Evolutionary conservation across 106 monocot species (phyloP).

Genomic region (Narthecium ossifragum): DNA sequence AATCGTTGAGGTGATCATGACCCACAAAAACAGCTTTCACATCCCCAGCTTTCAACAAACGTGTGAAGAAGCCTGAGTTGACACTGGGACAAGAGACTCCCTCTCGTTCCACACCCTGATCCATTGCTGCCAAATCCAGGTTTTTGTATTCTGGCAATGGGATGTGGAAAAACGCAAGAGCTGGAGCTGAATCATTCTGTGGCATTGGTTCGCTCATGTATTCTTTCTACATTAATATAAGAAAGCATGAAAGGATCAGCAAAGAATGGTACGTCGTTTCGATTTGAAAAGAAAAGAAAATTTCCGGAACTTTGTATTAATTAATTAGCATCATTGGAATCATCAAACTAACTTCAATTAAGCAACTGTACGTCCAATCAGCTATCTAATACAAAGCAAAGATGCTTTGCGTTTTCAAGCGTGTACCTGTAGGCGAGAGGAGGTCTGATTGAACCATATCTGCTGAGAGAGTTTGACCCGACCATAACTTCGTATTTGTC

Average conservation of each 20-base stretch:
- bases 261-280: too few species aligned
- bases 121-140: conserved; percentile 48
- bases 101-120: conserved; percentile 69
- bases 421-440: conserved; percentile 46
- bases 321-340: too few species aligned
- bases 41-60: conserved; percentile 73
- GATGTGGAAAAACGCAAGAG: conserved; percentile 85
- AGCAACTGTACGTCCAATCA: too few species aligned
- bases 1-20: conserved; percentile 93
- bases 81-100: conserved; percentile 59
- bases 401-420: too few species aligned
- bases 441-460: conserved; percentile 80
- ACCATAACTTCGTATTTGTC: conserved; percentile 47
- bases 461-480: conserved; percentile 95
- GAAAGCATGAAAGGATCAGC: too few species aligned
- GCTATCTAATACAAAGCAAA: too few species aligned
- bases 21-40: conserved; percentile 79
- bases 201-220: conserved; percentile 40
- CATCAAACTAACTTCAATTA: too few species aligned
- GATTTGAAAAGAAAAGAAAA: too few species aligned
- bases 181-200: conserved; percentile 64
- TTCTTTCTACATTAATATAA: conserved; percentile 30
- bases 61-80: conserved; percentile 85
- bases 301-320: too few species aligned
- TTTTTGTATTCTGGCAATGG: conserved; percentile 64